Base-by-base conservation (phyloP, 805 yeast species). In the Myxozyma monticola region DNA sequence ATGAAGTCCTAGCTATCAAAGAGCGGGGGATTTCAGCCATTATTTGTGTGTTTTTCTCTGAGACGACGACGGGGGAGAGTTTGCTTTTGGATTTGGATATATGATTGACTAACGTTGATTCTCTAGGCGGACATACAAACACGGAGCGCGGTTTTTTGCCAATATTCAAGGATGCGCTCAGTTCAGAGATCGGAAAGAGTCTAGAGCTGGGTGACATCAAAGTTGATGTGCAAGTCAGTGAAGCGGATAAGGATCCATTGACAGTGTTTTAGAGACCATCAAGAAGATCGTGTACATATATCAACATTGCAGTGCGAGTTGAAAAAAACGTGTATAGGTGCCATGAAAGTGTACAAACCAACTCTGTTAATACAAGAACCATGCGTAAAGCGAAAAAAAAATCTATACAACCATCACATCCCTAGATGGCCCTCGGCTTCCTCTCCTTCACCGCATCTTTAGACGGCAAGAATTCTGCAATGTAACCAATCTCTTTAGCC, bases 131-230 rank as follows among this genome's bases (percentile, higher is more conserved):
- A 62, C 99, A 93, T 63, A 79, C 95, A 17, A 91, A 91, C 65
- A 88, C 96, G 0, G 99, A 93, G 68, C 74, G 99, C 49, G 96
- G 95, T 0, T 93, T 83, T 63, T 71, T 93, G 55, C 39, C 17
- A 34, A 7, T n/a, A 21, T 29, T 3, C 18, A 21, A 8, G 51
- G 43, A 12, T 30, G 20, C 2, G 47, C 41, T 24, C 35, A 30
- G 12, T 45, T 30, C 31, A 62, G 49, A 12, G 26, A 25, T 18
- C 37, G 37, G n/a, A n/a, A n/a, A n/a, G n/a, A n/a, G n/a, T n/a
- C n/a, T 14, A 28, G 31, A 28, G 9, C 14, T 28, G 12, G 14
- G 31, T 26, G 65, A 60, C 37, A 42, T 37, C 38, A 60, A 56
- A 37, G 51, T 60, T 12, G 68, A 65, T 39, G 70, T 67, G 37